Conservation (phyloP, 2,329 filamentous ascomycete genomes). For the Colletotrichum filicis region DNA sequence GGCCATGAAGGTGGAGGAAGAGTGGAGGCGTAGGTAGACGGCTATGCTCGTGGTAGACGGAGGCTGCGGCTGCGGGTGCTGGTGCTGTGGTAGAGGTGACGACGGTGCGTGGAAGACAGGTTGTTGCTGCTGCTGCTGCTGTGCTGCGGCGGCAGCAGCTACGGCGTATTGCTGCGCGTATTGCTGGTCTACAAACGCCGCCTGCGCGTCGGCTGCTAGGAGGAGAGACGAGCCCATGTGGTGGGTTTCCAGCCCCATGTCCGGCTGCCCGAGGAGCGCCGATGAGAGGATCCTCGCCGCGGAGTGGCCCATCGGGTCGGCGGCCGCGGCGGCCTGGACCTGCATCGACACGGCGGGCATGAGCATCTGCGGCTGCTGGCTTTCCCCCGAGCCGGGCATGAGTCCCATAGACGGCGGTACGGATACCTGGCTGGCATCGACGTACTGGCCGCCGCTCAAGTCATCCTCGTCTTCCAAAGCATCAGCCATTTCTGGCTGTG, state of each 20-base stretch:
- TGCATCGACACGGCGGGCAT: conserved; percentile 28
- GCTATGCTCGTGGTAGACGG: conserved; percentile 52
- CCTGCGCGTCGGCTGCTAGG: conserved; percentile 50
- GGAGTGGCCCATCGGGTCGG: conserved; percentile 20
- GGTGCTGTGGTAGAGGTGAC: neutral
- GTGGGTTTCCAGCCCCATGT: conserved; percentile 46
- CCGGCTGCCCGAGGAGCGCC: conserved; percentile 23
- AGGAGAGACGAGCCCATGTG: conserved; percentile 51
- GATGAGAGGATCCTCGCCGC: conserved; percentile 24
- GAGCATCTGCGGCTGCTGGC: conserved; percentile 26
- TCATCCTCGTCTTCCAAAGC: conserved; percentile 3
- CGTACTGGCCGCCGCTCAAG: conserved; percentile 19
- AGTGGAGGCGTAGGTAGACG: conserved; percentile 77
- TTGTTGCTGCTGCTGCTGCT: conserved; percentile 10
- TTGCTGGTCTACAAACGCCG: conserved; percentile 47
- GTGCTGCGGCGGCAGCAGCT: conserved; percentile 25
- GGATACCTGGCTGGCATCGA: conserved; percentile 24
- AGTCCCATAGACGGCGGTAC: conserved; percentile 17
- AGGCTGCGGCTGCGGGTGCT: too few species aligned
- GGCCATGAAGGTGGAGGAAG: conserved; percentile 66
- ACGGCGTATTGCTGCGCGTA: conserved; percentile 44
- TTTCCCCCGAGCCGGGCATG: conserved; percentile 16
- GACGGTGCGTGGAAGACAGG: conserved; percentile 40
- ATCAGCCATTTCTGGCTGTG: conserved; percentile 32
- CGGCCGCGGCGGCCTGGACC: conserved; percentile 10